Evolutionary conservation across 345 rosid species (phyloP).

Genomic region (Salix exigua): DNA sequence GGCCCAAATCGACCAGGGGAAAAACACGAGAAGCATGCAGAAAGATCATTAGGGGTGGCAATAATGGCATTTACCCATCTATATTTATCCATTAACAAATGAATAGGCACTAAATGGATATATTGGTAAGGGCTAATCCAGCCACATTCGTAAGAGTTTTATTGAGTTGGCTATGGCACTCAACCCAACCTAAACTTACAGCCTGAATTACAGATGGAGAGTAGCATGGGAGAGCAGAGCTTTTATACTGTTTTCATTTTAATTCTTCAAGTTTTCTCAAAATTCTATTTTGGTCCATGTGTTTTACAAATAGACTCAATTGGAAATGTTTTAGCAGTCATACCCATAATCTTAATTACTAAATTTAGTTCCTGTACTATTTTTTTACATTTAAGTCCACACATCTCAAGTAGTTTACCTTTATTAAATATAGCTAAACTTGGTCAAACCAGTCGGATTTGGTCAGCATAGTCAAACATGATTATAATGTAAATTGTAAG

Average conservation of each 20-base stretch:
- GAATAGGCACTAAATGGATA: background rate
- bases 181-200: background rate
- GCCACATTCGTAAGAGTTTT: background rate
- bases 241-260: background rate
- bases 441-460: background rate
- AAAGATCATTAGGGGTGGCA: background rate
- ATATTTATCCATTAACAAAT: background rate
- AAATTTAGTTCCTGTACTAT: background rate
- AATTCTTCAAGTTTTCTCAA: background rate
- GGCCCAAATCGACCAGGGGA: background rate
- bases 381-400: too few relatives aligned
- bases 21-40: background rate
- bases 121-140: background rate
- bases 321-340: background rate
- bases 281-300: background rate
- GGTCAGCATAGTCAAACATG: background rate
- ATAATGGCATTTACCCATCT: background rate
- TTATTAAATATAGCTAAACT: background rate
- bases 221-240: background rate
- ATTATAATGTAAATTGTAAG: background rate
- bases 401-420: background rate
- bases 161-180: background rate
- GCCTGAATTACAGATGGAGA: background rate
- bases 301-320: background rate
- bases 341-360: background rate